Percentiles rank a stretch among this genome's conserved stretches.
phyloP scores from a whole-genome alignment of 2,329 filamentous ascomycete species.

The Dothidotthia symphoricarpi region DNA sequence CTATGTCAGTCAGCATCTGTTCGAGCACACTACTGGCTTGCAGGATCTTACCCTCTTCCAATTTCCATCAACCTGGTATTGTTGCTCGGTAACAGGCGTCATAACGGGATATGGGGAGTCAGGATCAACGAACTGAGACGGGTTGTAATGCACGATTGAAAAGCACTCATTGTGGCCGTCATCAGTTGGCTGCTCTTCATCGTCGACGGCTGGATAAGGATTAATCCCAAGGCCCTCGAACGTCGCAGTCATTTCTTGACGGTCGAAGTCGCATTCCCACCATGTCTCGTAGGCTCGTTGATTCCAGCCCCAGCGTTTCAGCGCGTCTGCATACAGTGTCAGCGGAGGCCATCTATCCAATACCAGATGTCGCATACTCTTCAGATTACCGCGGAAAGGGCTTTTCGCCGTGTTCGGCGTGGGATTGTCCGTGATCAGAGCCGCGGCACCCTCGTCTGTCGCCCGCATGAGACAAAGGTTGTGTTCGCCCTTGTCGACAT shows the following conservation, averaged over 20 bases:
- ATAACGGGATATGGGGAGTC: background rate
- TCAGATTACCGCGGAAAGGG: slow-evolving; percentile 10
- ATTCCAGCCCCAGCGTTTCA: background rate
- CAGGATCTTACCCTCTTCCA: slow-evolving; percentile 4
- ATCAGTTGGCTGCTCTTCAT: too few relatives aligned
- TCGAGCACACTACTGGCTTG: background rate
- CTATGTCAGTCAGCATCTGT: slow-evolving; percentile 5
- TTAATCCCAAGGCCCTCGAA: slow-evolving; percentile 6
- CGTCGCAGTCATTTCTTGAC: slow-evolving; percentile 2
- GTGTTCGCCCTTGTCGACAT: slow-evolving; percentile 3
- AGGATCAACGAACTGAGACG: background rate
- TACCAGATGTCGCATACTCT: too few relatives aligned
- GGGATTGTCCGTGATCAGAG: slow-evolving; percentile 2
- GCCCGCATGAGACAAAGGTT: slow-evolving; percentile 8
- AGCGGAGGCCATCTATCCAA: too few relatives aligned
- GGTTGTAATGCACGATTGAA: slow-evolving; percentile 8
- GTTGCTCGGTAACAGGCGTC: background rate
- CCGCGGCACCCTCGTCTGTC: slow-evolving; percentile 6
- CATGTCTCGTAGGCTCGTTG: background rate
- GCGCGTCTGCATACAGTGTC: background rate
- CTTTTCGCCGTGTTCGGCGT: slow-evolving; percentile 6
- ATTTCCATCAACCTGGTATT: background rate
- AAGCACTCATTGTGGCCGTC: slow-evolving; percentile 9
- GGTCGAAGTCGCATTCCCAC: slow-evolving; percentile 4
- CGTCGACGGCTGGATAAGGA: slow-evolving; percentile 1